Percentiles rank a stretch among this genome's conserved stretches.
Evolutionary conservation across 1,139 yeast species (phyloP).

Genomic region (Lodderomyces beijingensis): DNA sequence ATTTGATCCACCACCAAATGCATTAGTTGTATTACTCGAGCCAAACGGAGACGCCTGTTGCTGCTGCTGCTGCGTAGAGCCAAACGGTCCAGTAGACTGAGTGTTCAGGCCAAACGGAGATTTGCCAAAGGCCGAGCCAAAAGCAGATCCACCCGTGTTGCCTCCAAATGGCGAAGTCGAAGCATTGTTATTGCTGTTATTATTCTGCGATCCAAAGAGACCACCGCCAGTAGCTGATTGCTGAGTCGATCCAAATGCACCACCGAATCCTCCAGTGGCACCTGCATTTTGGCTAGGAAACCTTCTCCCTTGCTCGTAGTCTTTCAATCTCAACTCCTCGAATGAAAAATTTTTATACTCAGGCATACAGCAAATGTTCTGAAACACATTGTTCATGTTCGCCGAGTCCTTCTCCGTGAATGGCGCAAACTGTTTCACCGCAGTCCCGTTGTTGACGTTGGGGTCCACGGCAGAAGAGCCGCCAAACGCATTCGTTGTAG

Average conservation of each 20-base stretch:
- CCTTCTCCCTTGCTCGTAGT: slow-evolving; percentile 73
- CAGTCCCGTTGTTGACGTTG: slow-evolving; percentile 62
- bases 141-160: slow-evolving; percentile 10
- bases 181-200: no score
- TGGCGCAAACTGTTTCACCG: slow-evolving; percentile 61
- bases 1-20: slow-evolving; percentile 9
- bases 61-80: slow-evolving; percentile 7
- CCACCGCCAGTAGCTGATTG: slow-evolving; percentile 10
- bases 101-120: slow-evolving; percentile 11
- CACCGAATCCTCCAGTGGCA: slow-evolving; percentile 24
- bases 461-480: slow-evolving; percentile 26
- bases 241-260: slow-evolving; percentile 21
- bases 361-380: slow-evolving; percentile 84
- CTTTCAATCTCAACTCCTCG: slow-evolving; percentile 87
- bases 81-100: slow-evolving; percentile 14
- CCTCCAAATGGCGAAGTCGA: slow-evolving; percentile 18
- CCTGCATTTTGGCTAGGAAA: slow-evolving; percentile 37
- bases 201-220: slow-evolving; percentile 13
- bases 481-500: slow-evolving; percentile 21
- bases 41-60: slow-evolving; percentile 13
- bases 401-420: slow-evolving; percentile 70
- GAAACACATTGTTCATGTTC: slow-evolving; percentile 56
- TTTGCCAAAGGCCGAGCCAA: slow-evolving; percentile 13
- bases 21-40: slow-evolving; percentile 11
- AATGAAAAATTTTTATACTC: slow-evolving; percentile 77